Conservation (phyloP, 495 filamentous ascomycete species). For the Amphirosellinia nigrospora region DNA sequence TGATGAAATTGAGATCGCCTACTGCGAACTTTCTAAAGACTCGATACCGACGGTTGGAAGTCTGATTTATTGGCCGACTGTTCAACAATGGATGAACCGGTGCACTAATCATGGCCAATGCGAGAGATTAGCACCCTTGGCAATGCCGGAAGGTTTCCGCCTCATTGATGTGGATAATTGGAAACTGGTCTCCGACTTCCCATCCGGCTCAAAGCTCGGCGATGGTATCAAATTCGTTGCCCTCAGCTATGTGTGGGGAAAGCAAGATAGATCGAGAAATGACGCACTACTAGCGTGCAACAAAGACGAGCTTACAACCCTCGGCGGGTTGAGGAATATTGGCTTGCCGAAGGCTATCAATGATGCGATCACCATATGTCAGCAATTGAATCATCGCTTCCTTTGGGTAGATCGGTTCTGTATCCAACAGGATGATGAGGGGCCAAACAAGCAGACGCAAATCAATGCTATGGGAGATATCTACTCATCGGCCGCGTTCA, state of each 20-base stretch:
- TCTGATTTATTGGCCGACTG: neutral
- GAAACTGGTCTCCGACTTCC: constrained; percentile 2
- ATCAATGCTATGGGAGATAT: constrained; percentile 12
- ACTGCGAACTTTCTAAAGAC: neutral
- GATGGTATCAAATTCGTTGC: constrained; percentile 1
- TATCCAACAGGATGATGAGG: constrained; percentile 3
- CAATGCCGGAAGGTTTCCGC: constrained; percentile 4
- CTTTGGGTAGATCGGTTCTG: constrained; percentile 16
- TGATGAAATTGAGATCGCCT: neutral
- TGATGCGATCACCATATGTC: too few relatives aligned
- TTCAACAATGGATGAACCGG: neutral
- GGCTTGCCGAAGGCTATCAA: too few relatives aligned
- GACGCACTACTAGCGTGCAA: too few relatives aligned
- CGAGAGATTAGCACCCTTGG: neutral
- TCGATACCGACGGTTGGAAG: neutral
- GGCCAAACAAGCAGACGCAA: neutral
- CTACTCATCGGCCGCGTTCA: constrained; percentile 9
- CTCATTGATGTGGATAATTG: neutral
- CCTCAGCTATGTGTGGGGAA: constrained; percentile 14
- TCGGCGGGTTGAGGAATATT: too few relatives aligned
- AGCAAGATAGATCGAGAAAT: too few relatives aligned
- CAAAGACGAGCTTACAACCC: too few relatives aligned
- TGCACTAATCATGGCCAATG: neutral
- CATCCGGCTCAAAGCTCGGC: neutral
- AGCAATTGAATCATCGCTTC: neutral